These are phyloP conservation scores for Dipodascus albidus DNA, from an alignment of 805 yeast genomes.

Conservation along the genomic window DNA sequence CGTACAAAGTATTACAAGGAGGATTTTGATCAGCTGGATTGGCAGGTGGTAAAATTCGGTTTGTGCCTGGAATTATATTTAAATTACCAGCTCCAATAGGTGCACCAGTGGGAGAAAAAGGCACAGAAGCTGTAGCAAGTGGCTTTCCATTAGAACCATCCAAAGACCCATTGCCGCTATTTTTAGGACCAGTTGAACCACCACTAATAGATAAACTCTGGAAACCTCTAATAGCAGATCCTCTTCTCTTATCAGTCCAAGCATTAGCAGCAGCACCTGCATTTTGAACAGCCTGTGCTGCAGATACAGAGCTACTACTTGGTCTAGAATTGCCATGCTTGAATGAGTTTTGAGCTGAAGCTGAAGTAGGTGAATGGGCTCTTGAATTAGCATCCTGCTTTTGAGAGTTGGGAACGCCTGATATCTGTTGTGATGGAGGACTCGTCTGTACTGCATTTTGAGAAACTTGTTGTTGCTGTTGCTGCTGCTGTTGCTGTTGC, in stretches of 20 bases:
- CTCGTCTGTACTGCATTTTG: conserved; percentile 7
- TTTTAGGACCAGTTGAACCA: neutral
- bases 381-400: neutral
- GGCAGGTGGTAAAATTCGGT: conserved; percentile 42
- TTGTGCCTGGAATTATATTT: conserved; percentile 28
- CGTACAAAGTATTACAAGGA: conserved; percentile 94
- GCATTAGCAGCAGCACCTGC: conserved; percentile 4
- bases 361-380: conserved; percentile 5
- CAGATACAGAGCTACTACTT: conserved; percentile 2
- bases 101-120: conserved; percentile 22
- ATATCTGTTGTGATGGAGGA: conserved; percentile 4
- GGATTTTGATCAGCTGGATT: conserved; percentile 99
- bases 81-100: conserved; percentile 16
- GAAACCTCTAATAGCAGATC: conserved; percentile 1
- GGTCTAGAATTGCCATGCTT: conserved; percentile 6
- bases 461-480: conserved; percentile 1
- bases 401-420: neutral
- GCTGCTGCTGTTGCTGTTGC: conserved; percentile 7
- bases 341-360: conserved; percentile 7
- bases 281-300: conserved; percentile 1
- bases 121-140: conserved; percentile 22
- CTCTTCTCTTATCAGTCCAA: conserved; percentile 2
- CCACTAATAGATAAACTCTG: conserved; percentile 1
- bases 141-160: conserved; percentile 12
- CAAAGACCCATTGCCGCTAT: neutral